Conservation (phyloP, 495 filamentous ascomycete species). For the Durotheca rogersii region DNA sequence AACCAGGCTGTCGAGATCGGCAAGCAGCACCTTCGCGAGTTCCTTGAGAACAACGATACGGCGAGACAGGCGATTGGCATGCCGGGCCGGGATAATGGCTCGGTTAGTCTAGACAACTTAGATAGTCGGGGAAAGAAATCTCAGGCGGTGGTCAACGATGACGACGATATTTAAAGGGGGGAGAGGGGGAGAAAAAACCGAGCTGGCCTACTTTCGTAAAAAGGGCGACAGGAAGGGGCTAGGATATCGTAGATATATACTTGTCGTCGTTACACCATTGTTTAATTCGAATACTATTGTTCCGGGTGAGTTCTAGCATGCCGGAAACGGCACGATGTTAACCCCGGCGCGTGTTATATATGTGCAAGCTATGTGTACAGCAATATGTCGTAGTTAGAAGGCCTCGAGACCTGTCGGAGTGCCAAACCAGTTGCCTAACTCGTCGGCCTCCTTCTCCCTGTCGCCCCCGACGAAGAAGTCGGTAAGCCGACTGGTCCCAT, state of each 20-base stretch:
- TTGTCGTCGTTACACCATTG: slow-evolving; percentile 10
- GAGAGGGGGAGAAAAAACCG: too few species aligned
- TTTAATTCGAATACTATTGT: slow-evolving; percentile 16
- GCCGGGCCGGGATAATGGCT: slow-evolving; percentile 51
- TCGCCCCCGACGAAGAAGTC: slow-evolving; percentile 62
- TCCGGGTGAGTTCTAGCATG: background rate
- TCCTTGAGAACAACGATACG: slow-evolving; percentile 76
- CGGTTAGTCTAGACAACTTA: slow-evolving; percentile 58
- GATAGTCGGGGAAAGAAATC: slow-evolving; percentile 58
- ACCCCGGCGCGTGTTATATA: slow-evolving; percentile 21
- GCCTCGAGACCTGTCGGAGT: slow-evolving; percentile 57
- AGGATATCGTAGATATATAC: slow-evolving; percentile 33
- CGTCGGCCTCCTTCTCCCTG: slow-evolving; percentile 50
- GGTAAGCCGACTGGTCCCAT: slow-evolving; percentile 62
- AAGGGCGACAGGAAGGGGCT: slow-evolving; percentile 9
- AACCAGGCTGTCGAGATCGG: slow-evolving; percentile 84
- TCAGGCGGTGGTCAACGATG: slow-evolving; percentile 47
- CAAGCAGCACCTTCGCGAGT: slow-evolving; percentile 84
- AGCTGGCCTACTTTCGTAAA: slow-evolving; percentile 20
- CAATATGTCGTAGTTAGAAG: slow-evolving; percentile 47
- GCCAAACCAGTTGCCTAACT: slow-evolving; percentile 66
- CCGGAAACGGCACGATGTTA: background rate
- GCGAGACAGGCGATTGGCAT: slow-evolving; percentile 78
- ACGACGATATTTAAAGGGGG: slow-evolving; percentile 49
- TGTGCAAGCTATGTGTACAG: too few species aligned